Evolutionary conservation across 148 eudicot genomes (phyloP).

Genomic region (Amaranthus cruentus): DNA sequence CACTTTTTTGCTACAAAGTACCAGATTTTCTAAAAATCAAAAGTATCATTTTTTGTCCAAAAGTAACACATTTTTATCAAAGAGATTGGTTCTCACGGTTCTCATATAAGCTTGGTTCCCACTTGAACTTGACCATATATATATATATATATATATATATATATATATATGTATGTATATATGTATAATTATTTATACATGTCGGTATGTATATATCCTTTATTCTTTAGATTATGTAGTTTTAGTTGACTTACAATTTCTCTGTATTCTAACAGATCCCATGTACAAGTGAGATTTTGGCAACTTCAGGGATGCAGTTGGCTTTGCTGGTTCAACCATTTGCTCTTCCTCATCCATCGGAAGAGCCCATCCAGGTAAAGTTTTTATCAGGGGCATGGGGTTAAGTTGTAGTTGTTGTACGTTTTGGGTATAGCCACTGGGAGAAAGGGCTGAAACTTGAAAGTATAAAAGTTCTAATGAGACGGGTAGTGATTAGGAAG

Average conservation of each 20-base stretch:
- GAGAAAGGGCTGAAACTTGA: neutral
- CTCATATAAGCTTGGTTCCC: no score
- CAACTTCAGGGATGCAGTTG: constrained; percentile 94
- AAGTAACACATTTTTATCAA: no score
- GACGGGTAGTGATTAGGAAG: neutral
- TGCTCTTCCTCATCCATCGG: constrained; percentile 95
- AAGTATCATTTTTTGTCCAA: no score
- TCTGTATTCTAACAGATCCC: constrained; percentile 55
- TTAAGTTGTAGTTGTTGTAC: neutral
- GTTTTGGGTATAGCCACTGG: neutral
- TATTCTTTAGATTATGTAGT: neutral
- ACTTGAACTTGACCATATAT: no score
- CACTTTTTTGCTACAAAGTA: no score
- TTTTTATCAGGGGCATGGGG: no score
- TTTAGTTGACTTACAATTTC: constrained; percentile 6
- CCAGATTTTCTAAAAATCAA: no score
- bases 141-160: no score
- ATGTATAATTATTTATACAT: no score
- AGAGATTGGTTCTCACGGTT: no score
- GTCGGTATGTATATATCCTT: neutral
- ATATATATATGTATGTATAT: no score
- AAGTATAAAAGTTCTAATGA: neutral
- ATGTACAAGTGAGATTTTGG: constrained; percentile 77
- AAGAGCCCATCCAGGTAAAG: constrained; percentile 82
- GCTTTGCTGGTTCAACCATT: constrained; percentile 91